A percentile compares a stretch with the other conserved stretches of the same genome.
Evolutionary conservation across 495 filamentous ascomycete genomes (phyloP).

Genomic region (Penicillium tannophilum): DNA sequence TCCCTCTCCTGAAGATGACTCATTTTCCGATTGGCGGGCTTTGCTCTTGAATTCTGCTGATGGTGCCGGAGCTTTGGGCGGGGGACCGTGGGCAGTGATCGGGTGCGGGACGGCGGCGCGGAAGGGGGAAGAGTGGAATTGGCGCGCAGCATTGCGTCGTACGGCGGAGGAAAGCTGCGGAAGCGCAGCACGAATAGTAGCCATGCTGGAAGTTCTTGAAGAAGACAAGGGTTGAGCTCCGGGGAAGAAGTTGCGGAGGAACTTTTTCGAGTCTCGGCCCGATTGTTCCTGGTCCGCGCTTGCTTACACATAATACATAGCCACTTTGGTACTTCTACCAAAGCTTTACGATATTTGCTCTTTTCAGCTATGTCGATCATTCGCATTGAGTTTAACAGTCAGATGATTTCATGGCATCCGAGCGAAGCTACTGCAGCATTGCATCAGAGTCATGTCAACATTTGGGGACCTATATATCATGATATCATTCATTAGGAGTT

Average conservation of each 20-base stretch:
- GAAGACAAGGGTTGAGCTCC: conserved; percentile 1
- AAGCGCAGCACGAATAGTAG: conserved; percentile 28
- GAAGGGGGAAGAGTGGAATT: conserved; percentile 56
- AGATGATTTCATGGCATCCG: background rate
- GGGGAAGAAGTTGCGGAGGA: conserved; percentile 9
- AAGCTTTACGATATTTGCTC: background rate
- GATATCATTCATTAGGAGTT: too few species aligned
- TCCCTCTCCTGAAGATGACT: conserved; percentile 51
- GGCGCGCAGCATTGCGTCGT: conserved; percentile 23
- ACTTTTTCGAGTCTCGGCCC: conserved; percentile 24
- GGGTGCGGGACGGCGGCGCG: conserved; percentile 62
- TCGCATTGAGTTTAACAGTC: background rate
- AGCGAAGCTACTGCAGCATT: conserved; percentile 17
- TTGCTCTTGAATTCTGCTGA: conserved; percentile 50
- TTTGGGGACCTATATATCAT: too few species aligned
- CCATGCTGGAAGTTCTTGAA: conserved; percentile 14
- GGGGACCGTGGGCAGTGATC: conserved; percentile 80
- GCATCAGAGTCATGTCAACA: conserved; percentile 6
- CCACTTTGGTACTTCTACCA: background rate
- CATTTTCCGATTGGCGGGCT: conserved; percentile 55
- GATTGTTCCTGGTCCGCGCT: conserved; percentile 10
- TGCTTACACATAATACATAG: background rate
- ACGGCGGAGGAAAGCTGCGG: conserved; percentile 22
- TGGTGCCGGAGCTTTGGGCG: conserved; percentile 72
- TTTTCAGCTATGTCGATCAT: background rate